A percentile compares a stretch with the other conserved stretches of the same genome.
Evolutionary conservation across 2,329 filamentous ascomycete species (phyloP).

Genomic region (Diaporthe velutina): DNA sequence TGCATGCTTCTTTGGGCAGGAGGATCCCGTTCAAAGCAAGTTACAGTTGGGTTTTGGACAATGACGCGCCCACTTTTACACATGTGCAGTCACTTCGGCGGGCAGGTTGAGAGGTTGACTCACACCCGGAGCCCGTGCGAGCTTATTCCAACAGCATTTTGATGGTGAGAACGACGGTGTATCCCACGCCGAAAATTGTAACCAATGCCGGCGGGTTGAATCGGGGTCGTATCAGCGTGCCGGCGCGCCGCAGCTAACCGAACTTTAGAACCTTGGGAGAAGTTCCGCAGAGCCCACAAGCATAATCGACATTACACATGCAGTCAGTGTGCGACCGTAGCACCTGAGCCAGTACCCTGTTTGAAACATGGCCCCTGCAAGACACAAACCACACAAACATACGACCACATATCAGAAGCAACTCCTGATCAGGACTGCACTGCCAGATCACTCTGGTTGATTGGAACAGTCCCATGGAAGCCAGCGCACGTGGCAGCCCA

Average conservation of each 20-base stretch:
- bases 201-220: neutral
- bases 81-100: neutral
- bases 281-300: too few relatives aligned
- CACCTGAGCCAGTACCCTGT: neutral
- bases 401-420: neutral
- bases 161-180: too few relatives aligned
- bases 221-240: neutral
- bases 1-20: conserved; percentile 11
- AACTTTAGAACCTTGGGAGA: neutral
- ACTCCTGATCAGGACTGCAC: neutral
- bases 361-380: neutral
- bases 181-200: neutral
- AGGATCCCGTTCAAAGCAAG: neutral
- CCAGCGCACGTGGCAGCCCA: neutral
- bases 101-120: neutral
- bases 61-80: neutral
- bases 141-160: neutral
- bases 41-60: conserved; percentile 14
- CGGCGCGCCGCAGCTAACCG: neutral
- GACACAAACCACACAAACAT: neutral
- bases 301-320: neutral
- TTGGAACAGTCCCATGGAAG: neutral
- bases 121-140: neutral
- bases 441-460: neutral
- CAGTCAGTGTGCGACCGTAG: neutral